Base-by-base conservation (phyloP, 1,284 basidiomycete species). In the Ustilago hordei region DNA sequence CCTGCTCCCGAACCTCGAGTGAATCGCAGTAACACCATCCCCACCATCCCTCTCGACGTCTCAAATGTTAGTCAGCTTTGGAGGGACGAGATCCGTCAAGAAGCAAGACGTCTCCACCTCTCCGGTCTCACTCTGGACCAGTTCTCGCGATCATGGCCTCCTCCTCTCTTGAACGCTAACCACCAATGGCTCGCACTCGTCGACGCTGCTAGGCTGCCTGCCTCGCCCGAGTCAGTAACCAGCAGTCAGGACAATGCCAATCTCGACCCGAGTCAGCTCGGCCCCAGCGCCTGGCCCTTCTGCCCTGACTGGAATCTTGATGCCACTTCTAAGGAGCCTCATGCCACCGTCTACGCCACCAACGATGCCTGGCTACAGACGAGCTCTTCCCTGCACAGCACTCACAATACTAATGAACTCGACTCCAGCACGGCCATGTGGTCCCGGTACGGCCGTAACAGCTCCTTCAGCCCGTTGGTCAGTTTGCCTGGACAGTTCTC, bases 41-140 rank as follows among this genome's bases (percentile, higher is more conserved):
- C 12, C 31, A 8, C 52, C 31, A 12, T 48, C 45, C 36, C 35
- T 38, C 34, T 19, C 9, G 47, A 47, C 48, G 13, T 60, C 19
- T 34, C 50, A 4, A 50, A 61, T 28, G 5, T 58, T 41, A 53
- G 39, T 32, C 47, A 58, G 12, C n/a, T 45, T n/a, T 68, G 65
- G 65, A 45, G 54, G 11, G 55, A 61, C n/a, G 28, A 58, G 19
- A 28, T 34, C 5, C 55, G 45, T 38, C 38, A 13, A 12, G 12
- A 23, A 13, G 19, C 36, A 4, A 43, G 47, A 9, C 39, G 38
- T 9, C 53, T 53, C 43, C n/a, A 15, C 19, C 4, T 15, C 28
- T 32, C 48, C 48, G 3, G 11, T 13, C 8, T 45, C 11, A 15
- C 17, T 19, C 19, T 45, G 11, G n/a, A 45, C n/a, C 43, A 19